These are phyloP conservation scores for Eustoma russellianum DNA, from an alignment of 257 asterid species.

Conservation along the genomic window DNA sequence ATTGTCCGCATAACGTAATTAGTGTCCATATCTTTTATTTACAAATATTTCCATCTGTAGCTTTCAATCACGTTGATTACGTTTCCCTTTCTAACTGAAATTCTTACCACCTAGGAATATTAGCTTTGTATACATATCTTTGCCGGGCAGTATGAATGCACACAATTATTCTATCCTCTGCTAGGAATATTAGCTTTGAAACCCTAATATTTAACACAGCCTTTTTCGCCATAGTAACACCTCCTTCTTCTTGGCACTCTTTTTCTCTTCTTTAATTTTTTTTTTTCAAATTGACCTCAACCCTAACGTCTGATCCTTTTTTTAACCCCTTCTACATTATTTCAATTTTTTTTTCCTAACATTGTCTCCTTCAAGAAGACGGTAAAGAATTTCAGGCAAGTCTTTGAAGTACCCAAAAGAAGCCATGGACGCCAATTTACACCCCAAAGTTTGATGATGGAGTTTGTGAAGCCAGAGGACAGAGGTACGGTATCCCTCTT, in stretches of 20 bases:
- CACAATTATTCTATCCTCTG: no score
- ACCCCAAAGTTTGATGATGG: constrained; percentile 44
- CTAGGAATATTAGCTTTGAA: no score
- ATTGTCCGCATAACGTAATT: no score
- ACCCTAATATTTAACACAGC: no score
- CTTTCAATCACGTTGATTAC: no score
- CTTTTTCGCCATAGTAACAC: no score
- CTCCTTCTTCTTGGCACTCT: background rate
- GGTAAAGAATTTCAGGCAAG: constrained; percentile 39
- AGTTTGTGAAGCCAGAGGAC: constrained; percentile 36
- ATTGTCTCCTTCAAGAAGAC: constrained; percentile 36
- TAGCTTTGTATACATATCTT: no score
- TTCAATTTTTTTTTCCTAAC: background rate
- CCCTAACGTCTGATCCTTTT: background rate
- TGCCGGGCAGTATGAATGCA: no score
- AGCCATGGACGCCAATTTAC: constrained; percentile 28
- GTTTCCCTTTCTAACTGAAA: no score
- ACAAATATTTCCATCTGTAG: no score
- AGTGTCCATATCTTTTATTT: no score
- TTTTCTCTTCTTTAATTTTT: background rate
- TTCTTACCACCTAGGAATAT: no score
- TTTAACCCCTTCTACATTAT: background rate
- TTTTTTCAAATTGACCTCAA: background rate
- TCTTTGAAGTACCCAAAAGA: constrained; percentile 48
- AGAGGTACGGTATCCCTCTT: constrained; percentile 33